Evolutionary conservation across 352 stramenopile genomes (phyloP).

Genomic region (Phytopythium aichiense): DNA sequence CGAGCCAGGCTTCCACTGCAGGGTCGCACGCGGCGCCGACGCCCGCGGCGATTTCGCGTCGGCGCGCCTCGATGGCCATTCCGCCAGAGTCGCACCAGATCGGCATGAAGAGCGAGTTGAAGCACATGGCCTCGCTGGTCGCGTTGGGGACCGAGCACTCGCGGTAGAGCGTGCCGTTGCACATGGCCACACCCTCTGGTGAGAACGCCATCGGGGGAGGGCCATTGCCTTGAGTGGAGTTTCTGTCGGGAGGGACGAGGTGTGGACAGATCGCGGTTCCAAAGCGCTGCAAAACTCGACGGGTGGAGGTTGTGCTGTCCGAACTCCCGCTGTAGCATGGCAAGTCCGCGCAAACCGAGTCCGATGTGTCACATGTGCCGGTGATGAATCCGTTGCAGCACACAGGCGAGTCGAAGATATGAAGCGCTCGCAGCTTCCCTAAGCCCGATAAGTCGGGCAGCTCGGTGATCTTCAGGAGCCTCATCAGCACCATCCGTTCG

Average conservation of each 20-base stretch:
- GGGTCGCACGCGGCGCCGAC: conserved; percentile 16
- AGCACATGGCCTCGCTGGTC: conserved; percentile 19
- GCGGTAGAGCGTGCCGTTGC: conserved; percentile 19
- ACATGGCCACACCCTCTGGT: conserved; percentile 18
- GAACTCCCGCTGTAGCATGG: not conserved
- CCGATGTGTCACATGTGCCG: not conserved
- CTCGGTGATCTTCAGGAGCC: conserved; percentile 9
- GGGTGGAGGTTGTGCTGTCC: not conserved
- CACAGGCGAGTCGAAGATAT: not conserved
- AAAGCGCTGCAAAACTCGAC: not conserved
- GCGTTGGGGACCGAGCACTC: conserved; percentile 14
- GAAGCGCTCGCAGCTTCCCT: not conserved
- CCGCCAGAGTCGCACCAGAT: conserved; percentile 15
- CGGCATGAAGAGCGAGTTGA: conserved; percentile 16
- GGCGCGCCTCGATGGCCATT: conserved; percentile 15
- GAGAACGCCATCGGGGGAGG: not conserved
- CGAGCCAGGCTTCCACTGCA: conserved; percentile 21
- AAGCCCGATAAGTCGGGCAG: conserved; percentile 22
- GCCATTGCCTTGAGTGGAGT: not conserved
- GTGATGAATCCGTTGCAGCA: conserved; percentile 2
- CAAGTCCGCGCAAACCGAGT: not conserved
- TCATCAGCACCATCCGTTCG: conserved; percentile 18
- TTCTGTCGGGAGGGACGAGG: not conserved
- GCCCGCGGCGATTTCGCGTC: conserved; percentile 16
- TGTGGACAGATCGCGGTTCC: not conserved